These are phyloP conservation scores for Penium margaritaceum DNA, from an alignment of 139 green algal species.

Conservation along the genomic window DNA sequence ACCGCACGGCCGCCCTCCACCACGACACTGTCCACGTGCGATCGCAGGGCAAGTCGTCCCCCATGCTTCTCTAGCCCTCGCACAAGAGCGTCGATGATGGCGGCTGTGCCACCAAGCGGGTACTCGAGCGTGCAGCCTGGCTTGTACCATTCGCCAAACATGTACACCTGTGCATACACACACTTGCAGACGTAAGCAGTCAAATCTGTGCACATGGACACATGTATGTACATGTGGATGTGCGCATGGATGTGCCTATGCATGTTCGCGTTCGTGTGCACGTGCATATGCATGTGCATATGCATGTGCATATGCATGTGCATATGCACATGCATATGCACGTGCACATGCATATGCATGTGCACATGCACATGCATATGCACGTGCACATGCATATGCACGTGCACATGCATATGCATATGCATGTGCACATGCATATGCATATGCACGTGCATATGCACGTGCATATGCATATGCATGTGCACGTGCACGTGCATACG, in stretches of 20 bases:
- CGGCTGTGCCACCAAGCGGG: conserved; percentile 75
- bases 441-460: no score
- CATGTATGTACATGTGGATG: background rate
- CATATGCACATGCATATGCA: no score
- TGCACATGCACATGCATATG: no score
- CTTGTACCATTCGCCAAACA: conserved; percentile 56
- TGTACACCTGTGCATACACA: conserved; percentile 41
- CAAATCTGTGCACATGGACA: background rate
- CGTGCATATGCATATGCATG: no score
- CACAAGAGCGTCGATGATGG: conserved; percentile 80
- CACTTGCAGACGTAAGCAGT: background rate
- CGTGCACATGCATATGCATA: no score
- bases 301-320: background rate
- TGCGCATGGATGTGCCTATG: no score
- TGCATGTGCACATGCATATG: no score
- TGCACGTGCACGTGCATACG: no score
- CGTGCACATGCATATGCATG: no score
- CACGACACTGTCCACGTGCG: conserved; percentile 68
- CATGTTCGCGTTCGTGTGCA: background rate
- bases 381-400: no score
- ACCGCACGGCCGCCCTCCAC: conserved; percentile 36
- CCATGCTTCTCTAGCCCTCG: conserved; percentile 79
- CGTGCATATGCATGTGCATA: background rate
- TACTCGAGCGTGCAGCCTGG: conserved; percentile 67
- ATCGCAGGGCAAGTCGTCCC: conserved; percentile 63